Conservation (phyloP, 2,329 filamentous ascomycete species). For the Neonectria faginata region DNA sequence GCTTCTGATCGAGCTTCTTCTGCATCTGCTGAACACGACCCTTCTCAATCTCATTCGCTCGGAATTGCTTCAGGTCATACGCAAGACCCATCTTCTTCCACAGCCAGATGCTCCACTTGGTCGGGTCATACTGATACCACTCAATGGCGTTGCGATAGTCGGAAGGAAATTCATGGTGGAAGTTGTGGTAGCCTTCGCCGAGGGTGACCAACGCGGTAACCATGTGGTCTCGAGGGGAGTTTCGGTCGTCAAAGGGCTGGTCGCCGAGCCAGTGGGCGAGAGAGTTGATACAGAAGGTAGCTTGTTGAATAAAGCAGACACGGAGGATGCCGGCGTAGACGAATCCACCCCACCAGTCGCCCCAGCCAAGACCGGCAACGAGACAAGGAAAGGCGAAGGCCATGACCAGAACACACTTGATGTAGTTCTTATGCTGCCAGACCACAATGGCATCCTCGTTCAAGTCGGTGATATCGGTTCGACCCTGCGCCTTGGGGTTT, state of each 20-base stretch:
- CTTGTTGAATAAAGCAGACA: conserved; percentile 91
- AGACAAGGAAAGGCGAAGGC: conserved; percentile 79
- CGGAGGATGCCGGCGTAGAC: conserved; percentile 87
- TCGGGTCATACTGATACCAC: conserved; percentile 92
- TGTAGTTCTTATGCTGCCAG: conserved; percentile 89
- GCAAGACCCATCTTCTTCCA: conserved; percentile 88
- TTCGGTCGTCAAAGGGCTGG: conserved; percentile 91
- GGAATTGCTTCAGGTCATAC: conserved; percentile 91
- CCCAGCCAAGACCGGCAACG: conserved; percentile 82
- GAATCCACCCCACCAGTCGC: conserved; percentile 83
- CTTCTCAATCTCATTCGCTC: conserved; percentile 92
- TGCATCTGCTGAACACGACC: conserved; percentile 87
- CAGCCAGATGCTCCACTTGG: conserved; percentile 87
- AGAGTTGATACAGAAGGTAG: conserved; percentile 93
- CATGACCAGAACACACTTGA: conserved; percentile 83
- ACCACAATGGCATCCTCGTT: conserved; percentile 88
- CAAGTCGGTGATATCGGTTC: conserved; percentile 87
- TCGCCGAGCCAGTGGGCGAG: conserved; percentile 92
- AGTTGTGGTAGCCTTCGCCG: conserved; percentile 93
- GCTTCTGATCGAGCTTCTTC: conserved; percentile 93
- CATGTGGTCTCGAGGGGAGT: conserved; percentile 88
- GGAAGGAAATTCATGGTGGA: conserved; percentile 93
- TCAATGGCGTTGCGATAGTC: conserved; percentile 93
- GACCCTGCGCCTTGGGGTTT: conserved; percentile 88
- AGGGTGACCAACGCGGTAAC: conserved; percentile 89